Base-by-base conservation (phyloP, 2,329 filamentous ascomycete genomes). In the Zymoseptoria crescenta region DNA sequence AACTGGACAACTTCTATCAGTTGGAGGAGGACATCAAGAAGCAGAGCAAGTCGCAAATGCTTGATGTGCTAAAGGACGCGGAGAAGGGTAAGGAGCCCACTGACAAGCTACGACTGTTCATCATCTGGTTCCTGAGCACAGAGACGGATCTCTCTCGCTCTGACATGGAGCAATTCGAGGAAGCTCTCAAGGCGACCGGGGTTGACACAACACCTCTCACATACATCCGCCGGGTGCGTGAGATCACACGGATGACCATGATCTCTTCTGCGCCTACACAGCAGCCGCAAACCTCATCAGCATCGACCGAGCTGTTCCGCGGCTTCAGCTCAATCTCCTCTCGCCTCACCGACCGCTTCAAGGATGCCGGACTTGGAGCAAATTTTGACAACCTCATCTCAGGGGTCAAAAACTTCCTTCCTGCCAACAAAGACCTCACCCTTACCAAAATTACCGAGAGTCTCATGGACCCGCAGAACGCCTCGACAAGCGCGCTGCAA, bases 401-500 rank as follows among this genome's bases (percentile, higher is more conserved):
- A 5, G 93, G 93, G 50, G 93, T 99, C 70, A 99, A 97, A 77
- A 97, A 96, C 75, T 96, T 99, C 76, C 79, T 99, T n/a, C 94
- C 95, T 0, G 90, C 86, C 13, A 95, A 99, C 76, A 91, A 92
- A 68, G 95, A 99, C 71, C 83, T 97, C 8, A 97, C 94, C 0
- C 84, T 99, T 56, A 99, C 95, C 58, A 97, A 97, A 76, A 96
- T 99, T 71, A 93, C 94, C 49, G 94, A 99, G 74, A 96, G 91
- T 1, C 87, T 99, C 69, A 99, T 99, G 93, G 94, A 99, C 70
- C 94, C 94, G 0, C 83, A 90, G 52, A 85, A 91, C 9, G 93
- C 94, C 2, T 91, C 90, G 3, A 93, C 90, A 5, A 93, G 88
- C 27, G 94, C 94, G 27, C 94, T 99, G 65, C 88, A 91, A 61